phyloP scores from a whole-genome alignment of 148 eudicot species.

The Rhododendron vialii region DNA sequence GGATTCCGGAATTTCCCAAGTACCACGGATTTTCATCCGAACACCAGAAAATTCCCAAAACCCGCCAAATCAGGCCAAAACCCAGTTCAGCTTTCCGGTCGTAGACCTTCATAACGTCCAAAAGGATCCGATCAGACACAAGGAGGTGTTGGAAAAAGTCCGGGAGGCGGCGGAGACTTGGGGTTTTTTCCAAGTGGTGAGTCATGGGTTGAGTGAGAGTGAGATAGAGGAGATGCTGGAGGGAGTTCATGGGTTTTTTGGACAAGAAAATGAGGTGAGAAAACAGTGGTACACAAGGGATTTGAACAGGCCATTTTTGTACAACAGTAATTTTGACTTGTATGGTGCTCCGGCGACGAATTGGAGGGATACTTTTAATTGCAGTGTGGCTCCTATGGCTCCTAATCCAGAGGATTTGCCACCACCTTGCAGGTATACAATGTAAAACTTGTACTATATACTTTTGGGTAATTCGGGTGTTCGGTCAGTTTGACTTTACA shows the following conservation, averaged over 20 bases:
- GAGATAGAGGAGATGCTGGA: constrained; percentile 1
- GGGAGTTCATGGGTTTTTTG: not conserved
- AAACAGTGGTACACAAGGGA: constrained; percentile 14
- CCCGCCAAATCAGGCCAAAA: not conserved
- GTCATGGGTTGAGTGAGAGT: not conserved
- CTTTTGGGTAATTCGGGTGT: no score
- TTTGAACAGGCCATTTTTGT: not conserved
- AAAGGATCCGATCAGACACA: not conserved
- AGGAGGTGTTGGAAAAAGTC: not conserved
- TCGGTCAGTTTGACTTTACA: not conserved
- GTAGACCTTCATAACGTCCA: not conserved
- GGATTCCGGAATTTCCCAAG: not conserved
- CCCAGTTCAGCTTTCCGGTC: not conserved
- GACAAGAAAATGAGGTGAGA: not conserved
- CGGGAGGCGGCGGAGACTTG: not conserved
- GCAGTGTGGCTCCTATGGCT: constrained; percentile 14
- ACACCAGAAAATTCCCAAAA: not conserved
- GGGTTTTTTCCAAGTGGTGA: not conserved
- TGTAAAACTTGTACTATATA: no score
- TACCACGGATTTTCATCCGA: not conserved
- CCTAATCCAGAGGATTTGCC: constrained; percentile 23
- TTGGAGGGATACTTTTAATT: constrained; percentile 33
- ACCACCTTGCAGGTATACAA: constrained; percentile 4
- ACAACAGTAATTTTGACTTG: constrained; percentile 19
- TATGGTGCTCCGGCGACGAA: constrained; percentile 24